A percentile compares a stretch with the other conserved stretches of the same genome.
Evolutionary conservation across 2,329 filamentous ascomycete species (phyloP).

Genomic region (Clonostachys rosea): DNA sequence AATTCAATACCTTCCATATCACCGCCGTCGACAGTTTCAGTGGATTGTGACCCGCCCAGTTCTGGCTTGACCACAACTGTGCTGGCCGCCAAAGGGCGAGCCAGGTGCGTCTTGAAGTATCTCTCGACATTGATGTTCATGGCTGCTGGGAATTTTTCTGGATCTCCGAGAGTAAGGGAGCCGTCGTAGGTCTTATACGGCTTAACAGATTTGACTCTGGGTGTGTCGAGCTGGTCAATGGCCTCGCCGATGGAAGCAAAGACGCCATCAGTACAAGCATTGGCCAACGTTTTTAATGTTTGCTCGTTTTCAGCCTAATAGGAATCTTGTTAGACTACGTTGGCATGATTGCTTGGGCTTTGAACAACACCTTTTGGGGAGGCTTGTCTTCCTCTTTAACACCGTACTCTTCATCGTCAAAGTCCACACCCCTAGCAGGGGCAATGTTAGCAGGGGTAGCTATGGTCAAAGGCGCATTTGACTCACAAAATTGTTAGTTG

Average conservation of each 20-base stretch:
- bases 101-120: conserved; percentile 81
- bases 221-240: conserved; percentile 72
- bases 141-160: conserved; percentile 66
- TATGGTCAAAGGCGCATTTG: neutral
- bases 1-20: conserved; percentile 52
- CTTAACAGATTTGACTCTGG: conserved; percentile 69
- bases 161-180: conserved; percentile 73
- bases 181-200: conserved; percentile 80
- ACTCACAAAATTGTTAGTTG: conserved; percentile 74
- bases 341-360: neutral
- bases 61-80: conserved; percentile 63
- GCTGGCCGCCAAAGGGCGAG: conserved; percentile 70
- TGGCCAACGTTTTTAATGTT: conserved; percentile 58
- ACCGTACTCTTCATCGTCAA: conserved; percentile 85
- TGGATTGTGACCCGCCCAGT: conserved; percentile 42
- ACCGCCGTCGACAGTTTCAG: conserved; percentile 40
- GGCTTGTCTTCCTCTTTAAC: conserved; percentile 90
- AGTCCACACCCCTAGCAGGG: conserved; percentile 71
- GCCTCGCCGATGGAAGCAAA: conserved; percentile 87
- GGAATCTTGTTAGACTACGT: neutral
- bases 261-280: conserved; percentile 61
- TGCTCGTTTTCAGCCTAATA: conserved; percentile 59
- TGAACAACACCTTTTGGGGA: conserved; percentile 51
- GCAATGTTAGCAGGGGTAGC: neutral
- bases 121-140: conserved; percentile 83